Conservation (phyloP, 2,329 filamentous ascomycete genomes). For the Akanthomyces dipterigenus region DNA sequence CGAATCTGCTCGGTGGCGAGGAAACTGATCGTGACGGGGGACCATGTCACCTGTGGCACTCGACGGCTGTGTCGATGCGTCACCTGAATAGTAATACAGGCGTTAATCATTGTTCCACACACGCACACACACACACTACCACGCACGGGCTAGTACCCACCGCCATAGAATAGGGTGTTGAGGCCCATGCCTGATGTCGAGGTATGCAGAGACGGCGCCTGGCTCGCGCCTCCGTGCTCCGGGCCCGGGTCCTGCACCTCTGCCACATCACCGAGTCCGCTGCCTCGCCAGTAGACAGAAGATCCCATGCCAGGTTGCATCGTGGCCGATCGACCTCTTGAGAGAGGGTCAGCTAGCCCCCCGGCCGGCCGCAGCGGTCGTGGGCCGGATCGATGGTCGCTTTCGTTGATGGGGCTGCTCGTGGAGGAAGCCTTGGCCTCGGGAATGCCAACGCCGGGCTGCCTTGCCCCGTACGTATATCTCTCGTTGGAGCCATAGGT, state of each 20-base stretch:
- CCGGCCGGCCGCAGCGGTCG: conserved; percentile 53
- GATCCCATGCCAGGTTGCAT: conserved; percentile 53
- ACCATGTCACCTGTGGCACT: conserved; percentile 7
- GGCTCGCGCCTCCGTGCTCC: conserved; percentile 5
- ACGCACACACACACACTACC: not conserved
- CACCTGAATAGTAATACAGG: conserved; percentile 3
- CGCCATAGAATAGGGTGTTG: conserved; percentile 9
- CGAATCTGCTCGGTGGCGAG: conserved; percentile 1
- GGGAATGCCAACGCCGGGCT: conserved; percentile 37
- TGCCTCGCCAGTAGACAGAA: conserved; percentile 48
- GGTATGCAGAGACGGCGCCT: not conserved
- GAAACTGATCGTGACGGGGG: not conserved
- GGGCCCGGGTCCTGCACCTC: not conserved
- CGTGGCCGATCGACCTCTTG: conserved; percentile 49
- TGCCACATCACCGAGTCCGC: conserved; percentile 5
- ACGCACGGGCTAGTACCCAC: conserved; percentile 1
- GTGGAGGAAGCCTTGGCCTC: conserved; percentile 7
- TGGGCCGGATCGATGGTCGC: conserved; percentile 32
- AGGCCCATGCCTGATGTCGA: conserved; percentile 8
- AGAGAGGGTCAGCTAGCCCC: conserved; percentile 51
- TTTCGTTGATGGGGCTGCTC: conserved; percentile 17
- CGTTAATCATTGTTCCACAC: conserved; percentile 2
- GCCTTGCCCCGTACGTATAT: conserved; percentile 26
- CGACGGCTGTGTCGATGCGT: not conserved
- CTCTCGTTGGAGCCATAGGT: conserved; percentile 34